Percentiles rank a stretch among this genome's conserved stretches.
phyloP scores from a whole-genome alignment of 2,329 filamentous ascomycete species.

The Aspergillus sp. region DNA sequence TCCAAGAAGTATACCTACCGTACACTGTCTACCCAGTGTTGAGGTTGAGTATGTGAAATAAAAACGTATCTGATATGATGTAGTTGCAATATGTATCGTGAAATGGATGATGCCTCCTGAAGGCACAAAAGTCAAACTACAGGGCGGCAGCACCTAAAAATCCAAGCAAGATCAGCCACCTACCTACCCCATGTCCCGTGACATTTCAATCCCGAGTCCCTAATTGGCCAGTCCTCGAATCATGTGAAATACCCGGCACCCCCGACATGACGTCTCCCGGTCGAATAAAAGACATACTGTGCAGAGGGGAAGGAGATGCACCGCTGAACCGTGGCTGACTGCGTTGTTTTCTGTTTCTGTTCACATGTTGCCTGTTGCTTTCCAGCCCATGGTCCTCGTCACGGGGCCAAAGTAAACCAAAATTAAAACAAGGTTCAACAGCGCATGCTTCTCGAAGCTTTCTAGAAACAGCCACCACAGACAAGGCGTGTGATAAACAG shows the following conservation, averaged over 20 bases:
- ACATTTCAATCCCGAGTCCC: neutral
- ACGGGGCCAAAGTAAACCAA: neutral
- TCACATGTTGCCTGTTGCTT: neutral
- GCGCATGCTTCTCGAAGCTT: slow-evolving; percentile 16
- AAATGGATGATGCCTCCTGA: no score
- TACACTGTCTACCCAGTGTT: no score
- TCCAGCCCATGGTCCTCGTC: neutral
- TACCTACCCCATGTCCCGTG: neutral
- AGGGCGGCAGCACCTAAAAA: no score
- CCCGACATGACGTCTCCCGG: neutral
- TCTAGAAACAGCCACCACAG: slow-evolving; percentile 12
- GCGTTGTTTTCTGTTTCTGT: neutral
- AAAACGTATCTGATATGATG: no score
- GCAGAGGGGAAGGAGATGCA: neutral
- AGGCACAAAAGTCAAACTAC: no score
- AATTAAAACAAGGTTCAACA: slow-evolving; percentile 5
- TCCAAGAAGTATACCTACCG: no score
- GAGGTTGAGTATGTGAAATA: no score
- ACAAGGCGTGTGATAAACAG: neutral
- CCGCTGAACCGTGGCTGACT: neutral
- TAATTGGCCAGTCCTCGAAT: neutral
- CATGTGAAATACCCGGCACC: neutral
- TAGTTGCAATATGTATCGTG: no score
- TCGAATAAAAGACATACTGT: neutral
- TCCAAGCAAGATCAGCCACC: neutral